phyloP scores from a whole-genome alignment of 768 basidiomycete genomes.

The Pulveroboletus ravenelii region DNA sequence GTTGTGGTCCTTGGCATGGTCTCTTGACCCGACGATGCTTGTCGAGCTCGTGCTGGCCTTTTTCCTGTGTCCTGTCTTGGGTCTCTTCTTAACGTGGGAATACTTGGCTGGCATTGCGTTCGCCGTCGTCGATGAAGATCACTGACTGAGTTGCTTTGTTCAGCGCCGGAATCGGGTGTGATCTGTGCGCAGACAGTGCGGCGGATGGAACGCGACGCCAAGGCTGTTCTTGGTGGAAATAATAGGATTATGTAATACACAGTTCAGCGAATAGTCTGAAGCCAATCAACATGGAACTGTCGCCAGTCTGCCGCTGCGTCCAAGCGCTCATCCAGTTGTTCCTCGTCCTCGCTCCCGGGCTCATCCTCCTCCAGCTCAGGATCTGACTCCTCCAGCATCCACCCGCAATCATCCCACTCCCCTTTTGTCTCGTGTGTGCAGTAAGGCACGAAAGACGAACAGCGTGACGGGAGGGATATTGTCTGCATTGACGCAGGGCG shows the following conservation, averaged over 20 bases:
- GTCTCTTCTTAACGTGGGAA: conserved; percentile 68
- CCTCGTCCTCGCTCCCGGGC: conserved; percentile 30
- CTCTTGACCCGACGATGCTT: conserved; percentile 22
- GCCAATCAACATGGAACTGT: conserved; percentile 49
- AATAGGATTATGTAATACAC: conserved; percentile 18
- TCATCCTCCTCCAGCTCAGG: conserved; percentile 23
- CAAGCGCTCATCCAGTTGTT: conserved; percentile 14
- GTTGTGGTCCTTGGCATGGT: conserved; percentile 26
- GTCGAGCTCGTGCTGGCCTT: conserved; percentile 33
- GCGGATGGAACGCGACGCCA: neutral
- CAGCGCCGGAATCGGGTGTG: conserved; percentile 2
- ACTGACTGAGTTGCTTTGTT: neutral
- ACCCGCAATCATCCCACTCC: conserved; percentile 33
- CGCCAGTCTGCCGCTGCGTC: conserved; percentile 41
- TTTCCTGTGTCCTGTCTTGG: conserved; percentile 44
- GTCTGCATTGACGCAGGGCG: conserved; percentile 32
- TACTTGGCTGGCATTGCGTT: conserved; percentile 67
- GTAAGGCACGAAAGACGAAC: conserved; percentile 22
- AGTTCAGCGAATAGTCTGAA: conserved; percentile 11
- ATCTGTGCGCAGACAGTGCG: conserved; percentile 18
- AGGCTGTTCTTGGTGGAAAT: neutral
- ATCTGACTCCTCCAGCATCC: conserved; percentile 39
- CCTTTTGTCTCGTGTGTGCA: conserved; percentile 20
- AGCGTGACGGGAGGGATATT: conserved; percentile 29
- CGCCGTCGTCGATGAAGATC: conserved; percentile 8